Percentiles rank a stretch among this genome's conserved stretches.
These are phyloP conservation scores for Plasmodium relictum DNA, from an alignment of 169 alveolate species.

Conservation along the genomic window DNA sequence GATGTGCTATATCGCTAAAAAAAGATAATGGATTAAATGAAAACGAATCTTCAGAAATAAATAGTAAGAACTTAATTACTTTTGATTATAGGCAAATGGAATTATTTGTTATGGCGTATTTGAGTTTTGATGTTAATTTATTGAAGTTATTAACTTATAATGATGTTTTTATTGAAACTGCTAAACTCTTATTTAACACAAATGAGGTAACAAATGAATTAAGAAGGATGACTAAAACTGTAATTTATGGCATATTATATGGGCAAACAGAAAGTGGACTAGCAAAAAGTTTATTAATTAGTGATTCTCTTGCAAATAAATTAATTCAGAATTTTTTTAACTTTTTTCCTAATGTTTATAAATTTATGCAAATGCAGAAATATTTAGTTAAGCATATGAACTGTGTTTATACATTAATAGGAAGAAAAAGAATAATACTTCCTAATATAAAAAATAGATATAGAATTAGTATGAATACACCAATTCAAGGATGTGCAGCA, in stretches of 20 bases:
- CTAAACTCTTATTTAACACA: slow-evolving; percentile 75
- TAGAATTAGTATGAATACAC: slow-evolving; percentile 83
- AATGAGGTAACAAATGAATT: slow-evolving; percentile 79
- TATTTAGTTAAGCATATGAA: slow-evolving; percentile 63
- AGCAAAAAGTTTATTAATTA: slow-evolving; percentile 77
- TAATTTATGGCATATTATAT: slow-evolving; percentile 82
- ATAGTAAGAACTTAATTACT: slow-evolving; percentile 52
- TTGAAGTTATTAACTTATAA: slow-evolving; percentile 57
- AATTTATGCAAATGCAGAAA: slow-evolving; percentile 78
- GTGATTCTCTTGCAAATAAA: slow-evolving; percentile 74
- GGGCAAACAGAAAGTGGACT: slow-evolving; percentile 84
- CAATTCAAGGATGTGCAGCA: slow-evolving; percentile 86
- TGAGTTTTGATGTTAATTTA: slow-evolving; percentile 76
- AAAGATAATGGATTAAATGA: neutral
- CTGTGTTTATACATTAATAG: slow-evolving; percentile 79
- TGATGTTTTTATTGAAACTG: slow-evolving; percentile 78
- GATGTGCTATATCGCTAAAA: slow-evolving; percentile 64
- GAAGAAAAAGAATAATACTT: slow-evolving; percentile 77
- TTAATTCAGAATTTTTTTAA: slow-evolving; percentile 78
- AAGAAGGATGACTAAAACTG: slow-evolving; percentile 82
- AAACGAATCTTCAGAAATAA: neutral
- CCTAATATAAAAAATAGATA: slow-evolving; percentile 72
- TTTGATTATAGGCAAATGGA: slow-evolving; percentile 84
- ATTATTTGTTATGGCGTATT: slow-evolving; percentile 81
- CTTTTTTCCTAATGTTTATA: slow-evolving; percentile 75